phyloP scores from a whole-genome alignment of 2,329 filamentous ascomycete species.

The Trichoderma pleuroti region DNA sequence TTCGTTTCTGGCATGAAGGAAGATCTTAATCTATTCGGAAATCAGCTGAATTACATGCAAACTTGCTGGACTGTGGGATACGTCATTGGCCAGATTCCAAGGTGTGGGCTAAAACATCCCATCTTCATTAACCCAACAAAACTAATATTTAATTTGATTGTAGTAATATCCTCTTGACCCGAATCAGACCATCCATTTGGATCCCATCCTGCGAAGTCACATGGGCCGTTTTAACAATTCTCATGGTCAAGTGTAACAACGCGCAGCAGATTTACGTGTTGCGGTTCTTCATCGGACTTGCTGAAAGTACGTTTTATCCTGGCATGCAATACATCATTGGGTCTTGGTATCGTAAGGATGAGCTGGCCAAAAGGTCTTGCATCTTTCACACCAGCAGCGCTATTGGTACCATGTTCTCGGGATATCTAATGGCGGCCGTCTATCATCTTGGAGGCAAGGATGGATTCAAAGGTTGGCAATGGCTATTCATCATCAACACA shows the following conservation, averaged over 20 bases:
- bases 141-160: not conserved
- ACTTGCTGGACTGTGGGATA: slow-evolving; percentile 60
- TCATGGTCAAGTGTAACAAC: slow-evolving; percentile 35
- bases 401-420: slow-evolving; percentile 32
- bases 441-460: slow-evolving; percentile 31
- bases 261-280: slow-evolving; percentile 37
- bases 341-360: slow-evolving; percentile 43
- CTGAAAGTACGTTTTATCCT: slow-evolving; percentile 39
- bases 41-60: slow-evolving; percentile 48
- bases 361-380: slow-evolving; percentile 41
- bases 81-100: slow-evolving; percentile 44
- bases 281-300: slow-evolving; percentile 43
- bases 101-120: slow-evolving; percentile 17
- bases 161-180: slow-evolving; percentile 36
- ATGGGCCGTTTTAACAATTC: slow-evolving; percentile 33
- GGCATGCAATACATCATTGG: slow-evolving; percentile 40
- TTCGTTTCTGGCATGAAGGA: slow-evolving; percentile 47
- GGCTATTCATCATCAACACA: slow-evolving; percentile 33
- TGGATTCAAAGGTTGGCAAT: slow-evolving; percentile 27
- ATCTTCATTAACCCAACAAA: not conserved
- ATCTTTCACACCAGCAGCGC: slow-evolving; percentile 38
- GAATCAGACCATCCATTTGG: slow-evolving; percentile 39
- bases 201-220: slow-evolving; percentile 37
- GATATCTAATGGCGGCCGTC: slow-evolving; percentile 34
- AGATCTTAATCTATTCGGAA: slow-evolving; percentile 45